phyloP scores from a whole-genome alignment of 2,329 filamentous ascomycete species.

The Hymenoscyphus infarciens region DNA sequence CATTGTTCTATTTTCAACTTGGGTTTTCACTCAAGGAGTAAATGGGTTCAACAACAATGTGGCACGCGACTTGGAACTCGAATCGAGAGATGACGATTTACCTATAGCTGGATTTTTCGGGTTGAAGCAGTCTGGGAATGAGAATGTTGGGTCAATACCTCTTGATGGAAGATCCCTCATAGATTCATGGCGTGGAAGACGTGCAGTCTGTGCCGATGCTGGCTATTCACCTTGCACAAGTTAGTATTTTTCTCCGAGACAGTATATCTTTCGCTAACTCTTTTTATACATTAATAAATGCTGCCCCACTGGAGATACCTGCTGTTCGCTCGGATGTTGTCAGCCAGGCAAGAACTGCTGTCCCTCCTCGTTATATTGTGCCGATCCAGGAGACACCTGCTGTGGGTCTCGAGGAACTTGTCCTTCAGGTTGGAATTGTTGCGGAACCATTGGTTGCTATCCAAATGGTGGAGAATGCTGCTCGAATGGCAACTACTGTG shows the following conservation, averaged over 20 bases:
- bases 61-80: background rate
- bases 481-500: conserved; percentile 14
- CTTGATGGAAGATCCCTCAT: conserved; percentile 16
- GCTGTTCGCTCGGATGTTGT: conserved; percentile 17
- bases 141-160: conserved; percentile 8
- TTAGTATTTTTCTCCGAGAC: conserved; percentile 4
- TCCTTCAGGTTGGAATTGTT: conserved; percentile 16
- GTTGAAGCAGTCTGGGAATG: conserved; percentile 5
- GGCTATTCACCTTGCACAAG: conserved; percentile 14
- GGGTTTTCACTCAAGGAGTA: background rate
- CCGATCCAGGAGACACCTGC: conserved; percentile 16
- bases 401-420: conserved; percentile 14
- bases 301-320: conserved; percentile 16
- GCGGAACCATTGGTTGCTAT: conserved; percentile 11
- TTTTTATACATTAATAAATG: conserved; percentile 9
- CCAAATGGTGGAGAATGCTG: conserved; percentile 17
- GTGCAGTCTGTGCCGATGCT: conserved; percentile 8
- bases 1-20: background rate
- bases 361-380: conserved; percentile 11
- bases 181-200: conserved; percentile 17
- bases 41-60: background rate
- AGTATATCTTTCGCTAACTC: background rate
- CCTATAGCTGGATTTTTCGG: conserved; percentile 7
- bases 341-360: conserved; percentile 15
- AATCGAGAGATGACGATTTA: conserved; percentile 1